Evolutionary conservation across 2,329 filamentous ascomycete species (phyloP), one percentile per base, ranked within the genome.

Genomic region (Diaporthe sp.): DNA sequence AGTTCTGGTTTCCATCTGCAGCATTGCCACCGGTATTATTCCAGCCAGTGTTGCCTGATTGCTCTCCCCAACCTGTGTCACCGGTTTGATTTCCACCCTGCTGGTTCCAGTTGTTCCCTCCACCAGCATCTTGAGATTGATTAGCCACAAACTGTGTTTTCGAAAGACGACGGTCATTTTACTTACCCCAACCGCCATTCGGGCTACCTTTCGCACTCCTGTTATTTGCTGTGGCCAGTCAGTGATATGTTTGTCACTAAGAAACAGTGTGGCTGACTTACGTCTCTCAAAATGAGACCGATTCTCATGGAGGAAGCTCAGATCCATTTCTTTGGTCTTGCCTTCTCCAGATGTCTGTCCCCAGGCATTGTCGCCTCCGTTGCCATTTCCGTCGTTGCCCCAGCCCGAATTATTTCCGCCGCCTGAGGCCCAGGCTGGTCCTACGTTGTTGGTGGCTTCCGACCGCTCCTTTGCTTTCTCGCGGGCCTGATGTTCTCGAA

Each of bases 401-500:
- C 69, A 71, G 45, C 42, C 55, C 19, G n/a, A n/a, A n/a, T 61
- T 42, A 4, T 71, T 71, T 28, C 42, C 55, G 52, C 30, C 42
- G 12, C 69, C 42, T 17, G 69, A 61, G 25, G 33, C 17, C 55
- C 69, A 40, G 42, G 42, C 42, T 40, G 70, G 70, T 28, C 72
- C 72, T 8, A 71, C 72, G 30, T 74, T 74, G 66, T 74, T 71
- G 35, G 64, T 60, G 47, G 72, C 58, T 55, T 72, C 57, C 1
- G 57, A 64, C 35, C 15, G 47, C 38, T 45, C 33, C 19, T 66
- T 72, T 28, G 47, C 35, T 35, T 72, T 30, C 8, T 64, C 70
- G 10, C 35, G 47, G 40, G 57, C 70, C 2, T 10, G 35, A 47
- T 50, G 35, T 15, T 42, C 70, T 25, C 70, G 70, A 42, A 72